Evolutionary conservation across 371 early-diverging fungal genomes (phyloP), one percentile per base, ranked within the genome.

Genomic region (Phascolomyces articulosus): DNA sequence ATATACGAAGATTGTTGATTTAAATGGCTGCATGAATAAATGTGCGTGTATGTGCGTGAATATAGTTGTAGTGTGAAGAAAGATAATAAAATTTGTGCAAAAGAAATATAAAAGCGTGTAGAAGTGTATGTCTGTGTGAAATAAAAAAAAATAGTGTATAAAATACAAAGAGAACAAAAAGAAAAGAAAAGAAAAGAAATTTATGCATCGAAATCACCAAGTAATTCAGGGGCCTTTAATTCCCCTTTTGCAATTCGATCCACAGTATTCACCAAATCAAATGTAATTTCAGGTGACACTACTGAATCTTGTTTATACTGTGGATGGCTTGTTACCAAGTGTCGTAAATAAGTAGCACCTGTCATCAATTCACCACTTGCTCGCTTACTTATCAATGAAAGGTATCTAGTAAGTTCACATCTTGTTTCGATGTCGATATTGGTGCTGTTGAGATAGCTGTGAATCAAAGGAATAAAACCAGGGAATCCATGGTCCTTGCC

Each of bases 251-350:
- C 84, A 67, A 94, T 88, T 53, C 87, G 82, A 60, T 87, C 86
- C 26, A 91, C 78, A 38, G 85, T 84, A 62, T 83, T 82, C 16
- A 92, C 78, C 68, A 99, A 70, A 72, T 99, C 99, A 70, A 91
- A 95, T 60, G 90, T 93, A 66, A 98, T 93, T 61, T 86, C 77
- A 21, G 91, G 83, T 3, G 87, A 80, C 2, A 99, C 92, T 0
- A 93, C 90, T 21, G 95, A 94, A 73, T 99, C 99, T 18, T 90
- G 84, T 68, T 93, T 89, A 84, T 99, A 99, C 9, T 82, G 91
- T 2, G 94, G 92, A 66, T 99, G 99, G n/a, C 63, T 73, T 34
- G 77, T 83, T 29, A 98, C 94, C 80, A 97, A 96, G 26, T 93
- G 79, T 54, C 99, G 89, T 28, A 97, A 90, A 90, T 94, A 99